Evolutionary conservation across 495 filamentous ascomycete species (phyloP), one percentile per base, ranked within the genome.

Genomic region (Penicillium subrubescens): DNA sequence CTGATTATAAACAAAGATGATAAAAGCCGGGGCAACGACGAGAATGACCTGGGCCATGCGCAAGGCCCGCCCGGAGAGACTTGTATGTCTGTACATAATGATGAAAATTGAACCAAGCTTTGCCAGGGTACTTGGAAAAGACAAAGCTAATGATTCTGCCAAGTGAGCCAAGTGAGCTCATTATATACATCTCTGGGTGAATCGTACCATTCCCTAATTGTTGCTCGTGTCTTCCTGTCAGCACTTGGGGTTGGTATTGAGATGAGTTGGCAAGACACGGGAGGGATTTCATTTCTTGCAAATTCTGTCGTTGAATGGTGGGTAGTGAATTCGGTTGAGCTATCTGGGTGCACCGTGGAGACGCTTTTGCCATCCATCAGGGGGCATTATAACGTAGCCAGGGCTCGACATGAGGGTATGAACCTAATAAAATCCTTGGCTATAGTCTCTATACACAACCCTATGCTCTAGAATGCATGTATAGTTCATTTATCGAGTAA

Each of bases 1-100:
- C 50, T 78, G 74, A 43, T 77, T 75, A 48, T 77, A 78, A 21
- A 74, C 76, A 50, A 72, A 78, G 12, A 71, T 59, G 34, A 77
- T 37, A 37, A 37, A 37, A 14, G 35, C 35, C 10, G 35, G 35
- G 12, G 35, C 35, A 12, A 37, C 35, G 35, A 37, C 35, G 52
- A 77, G 73, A 23, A 71, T 41, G 39, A 66, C 71, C 67, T 75
- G 71, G 5, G 72, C 72, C 39, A 71, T 1, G 19, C 61, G 69
- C 11, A 76, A 63, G 10, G 67, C 8, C 39, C 61, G 67, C 14
- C 67, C 69, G 14, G 48, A 27, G 27, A 52, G 27, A 23, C 48
- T 52, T 11, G 27, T n/a, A 17, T 14, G 48, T 52, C 12, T 14
- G 27, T 25, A 27, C 21, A 52, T 52, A 7, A 14, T 29, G 14